Evolutionary conservation across 2,329 filamentous ascomycete species (phyloP).

Genomic region (Xylaria arbuscula): DNA sequence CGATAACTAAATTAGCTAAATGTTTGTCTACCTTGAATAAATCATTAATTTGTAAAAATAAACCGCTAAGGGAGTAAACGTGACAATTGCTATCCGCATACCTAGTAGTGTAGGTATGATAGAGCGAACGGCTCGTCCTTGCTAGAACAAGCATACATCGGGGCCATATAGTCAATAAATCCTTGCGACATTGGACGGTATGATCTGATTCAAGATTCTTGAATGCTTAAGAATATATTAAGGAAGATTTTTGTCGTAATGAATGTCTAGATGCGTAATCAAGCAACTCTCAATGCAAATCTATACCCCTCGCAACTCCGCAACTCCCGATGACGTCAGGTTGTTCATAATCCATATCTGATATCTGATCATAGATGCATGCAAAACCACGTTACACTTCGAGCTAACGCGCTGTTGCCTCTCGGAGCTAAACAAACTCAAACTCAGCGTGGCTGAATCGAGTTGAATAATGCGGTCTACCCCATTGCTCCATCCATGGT

Average conservation of each 20-base stretch:
- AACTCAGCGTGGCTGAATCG: not conserved
- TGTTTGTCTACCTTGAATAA: too few relatives aligned
- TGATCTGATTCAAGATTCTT: too few relatives aligned
- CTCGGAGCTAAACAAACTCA: not conserved
- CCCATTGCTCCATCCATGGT: slow-evolving; percentile 4
- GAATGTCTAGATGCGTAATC: not conserved
- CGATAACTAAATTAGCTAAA: too few relatives aligned
- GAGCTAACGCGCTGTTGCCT: not conserved
- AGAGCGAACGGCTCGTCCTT: too few relatives aligned
- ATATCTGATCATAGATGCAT: not conserved
- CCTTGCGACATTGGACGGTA: not conserved
- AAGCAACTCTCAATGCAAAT: not conserved
- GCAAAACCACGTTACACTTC: not conserved
- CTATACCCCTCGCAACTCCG: not conserved
- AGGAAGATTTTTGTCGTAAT: not conserved
- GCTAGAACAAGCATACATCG: too few relatives aligned
- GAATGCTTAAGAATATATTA: not conserved
- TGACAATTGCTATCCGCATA: too few relatives aligned
- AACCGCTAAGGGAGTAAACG: too few relatives aligned
- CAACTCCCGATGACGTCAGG: not conserved
- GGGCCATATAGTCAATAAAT: not conserved
- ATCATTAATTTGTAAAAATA: too few relatives aligned
- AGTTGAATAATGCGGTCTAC: not conserved
- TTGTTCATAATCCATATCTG: not conserved
- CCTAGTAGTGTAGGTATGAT: too few relatives aligned